Base-by-base conservation (phyloP, 1,284 basidiomycete genomes). In the Rhodotorula glutinis region DNA sequence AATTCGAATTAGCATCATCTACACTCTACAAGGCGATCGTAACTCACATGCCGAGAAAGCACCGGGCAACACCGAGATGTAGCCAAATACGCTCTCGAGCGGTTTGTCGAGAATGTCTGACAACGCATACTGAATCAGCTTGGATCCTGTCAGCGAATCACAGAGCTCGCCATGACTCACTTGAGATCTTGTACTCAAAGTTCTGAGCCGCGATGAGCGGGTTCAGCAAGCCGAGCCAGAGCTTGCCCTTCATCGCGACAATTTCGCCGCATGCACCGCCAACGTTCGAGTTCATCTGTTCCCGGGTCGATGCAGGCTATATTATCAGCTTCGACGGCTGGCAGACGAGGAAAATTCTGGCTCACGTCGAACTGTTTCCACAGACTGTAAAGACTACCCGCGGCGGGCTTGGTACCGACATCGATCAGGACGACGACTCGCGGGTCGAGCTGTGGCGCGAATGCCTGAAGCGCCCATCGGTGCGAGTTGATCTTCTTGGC, bases 251-350 rank as follows among this genome's bases (percentile, higher is more conserved):
- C 80, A 92, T 92, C 1, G 85, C 87, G 0, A 91, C 88, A 74
- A 98, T 96, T 79, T 97, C 94, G 46, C 94, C 94, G 78, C 93
- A 97, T 4, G 93, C 92, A 13, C 94, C 94, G 8, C 86, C 94
- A 23, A 96, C 90, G 73, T 90, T 93, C 11, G 51, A 55, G 53
- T 54, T 55, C 52, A 53, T 53, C 52, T 53, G 21, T 11, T 25
- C 17, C 17, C 27, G n/a, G n/a, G n/a, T n/a, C n/a, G n/a, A n/a
- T n/a, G n/a, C n/a, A n/a, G n/a, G n/a, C n/a, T n/a, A n/a, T n/a
- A n/a, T n/a, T n/a, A n/a, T n/a, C n/a, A n/a, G n/a, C n/a, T n/a
- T n/a, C n/a, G n/a, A n/a, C n/a, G n/a, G n/a, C n/a, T n/a, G n/a
- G n/a, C n/a, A n/a, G n/a, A n/a, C n/a, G n/a, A n/a, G n/a, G n/a